Evolutionary conservation across 495 filamentous ascomycete species (phyloP).

Genomic region (Neurospora tetraspora): DNA sequence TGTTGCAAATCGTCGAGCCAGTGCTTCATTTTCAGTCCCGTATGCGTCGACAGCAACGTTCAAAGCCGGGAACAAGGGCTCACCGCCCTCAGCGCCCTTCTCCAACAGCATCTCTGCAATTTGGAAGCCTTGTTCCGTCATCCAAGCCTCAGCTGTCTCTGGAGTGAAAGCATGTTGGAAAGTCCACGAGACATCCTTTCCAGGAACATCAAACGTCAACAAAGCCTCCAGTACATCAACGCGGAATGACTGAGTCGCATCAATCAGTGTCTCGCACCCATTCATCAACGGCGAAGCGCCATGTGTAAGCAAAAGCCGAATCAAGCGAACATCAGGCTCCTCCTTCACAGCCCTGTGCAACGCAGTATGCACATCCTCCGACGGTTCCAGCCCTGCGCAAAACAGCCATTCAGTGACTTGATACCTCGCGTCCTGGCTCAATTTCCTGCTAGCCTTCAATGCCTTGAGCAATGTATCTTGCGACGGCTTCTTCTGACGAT

Average conservation of each 20-base stretch:
- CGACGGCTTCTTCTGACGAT: constrained; percentile 25
- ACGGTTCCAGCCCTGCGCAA: constrained; percentile 28
- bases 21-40: constrained; percentile 17
- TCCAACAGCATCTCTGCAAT: constrained; percentile 28
- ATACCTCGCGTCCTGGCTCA: constrained; percentile 30
- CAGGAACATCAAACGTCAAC: constrained; percentile 22
- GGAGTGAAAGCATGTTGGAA: constrained; percentile 29
- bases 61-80: constrained; percentile 27
- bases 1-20: constrained; percentile 26
- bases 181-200: constrained; percentile 27
- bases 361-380: constrained; percentile 29
- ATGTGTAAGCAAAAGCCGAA: constrained; percentile 28
- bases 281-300: constrained; percentile 33
- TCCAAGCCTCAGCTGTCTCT: constrained; percentile 23
- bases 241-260: constrained; percentile 25
- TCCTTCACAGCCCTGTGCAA: constrained; percentile 35
- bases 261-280: constrained; percentile 34
- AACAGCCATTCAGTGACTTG: constrained; percentile 36
- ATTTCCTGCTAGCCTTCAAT: constrained; percentile 34
- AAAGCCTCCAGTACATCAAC: constrained; percentile 27
- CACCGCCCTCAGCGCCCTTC: constrained; percentile 24
- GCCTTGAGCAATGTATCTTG: constrained; percentile 28
- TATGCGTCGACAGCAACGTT: constrained; percentile 24
- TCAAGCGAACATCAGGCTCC: constrained; percentile 31
- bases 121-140: constrained; percentile 27